Base-by-base conservation (phyloP, 352 stramenopile species). In the Plasmopara muralis region DNA sequence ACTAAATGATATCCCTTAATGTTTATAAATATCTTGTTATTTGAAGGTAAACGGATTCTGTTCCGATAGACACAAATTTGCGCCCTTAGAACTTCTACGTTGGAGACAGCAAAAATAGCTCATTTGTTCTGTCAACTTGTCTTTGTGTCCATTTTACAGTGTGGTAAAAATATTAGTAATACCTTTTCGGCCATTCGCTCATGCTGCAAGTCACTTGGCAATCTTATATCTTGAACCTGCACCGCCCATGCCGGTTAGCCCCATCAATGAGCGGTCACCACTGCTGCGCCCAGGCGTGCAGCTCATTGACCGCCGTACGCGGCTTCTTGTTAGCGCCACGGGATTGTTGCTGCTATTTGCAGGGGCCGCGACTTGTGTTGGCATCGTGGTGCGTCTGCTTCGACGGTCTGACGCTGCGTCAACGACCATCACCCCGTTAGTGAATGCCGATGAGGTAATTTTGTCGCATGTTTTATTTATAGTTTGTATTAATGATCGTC, bases 371-470 rank as follows among this genome's bases (percentile, higher is more conserved):
- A 31, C 29, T 12, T 67, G 57, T 12, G 30, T 70, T 9, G 48
- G 37, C 8, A 43, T 70, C 16, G n/a, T 57, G 1, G 9, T 62
- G 37, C 62, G 53, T 15, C 29, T 64, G 9, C 9, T 68, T 6
- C 53, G 43, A 15, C 7, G 39, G 0, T 13, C 37, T 15, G 5
- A 29, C 12, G 9, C 45, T 30, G 14, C 35, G 3, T 13, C 30
- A 9, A 9, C 13, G 28, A 6, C 49, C 6, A 39, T 66, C 16
- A 52, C 43, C 25, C 62, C 50, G 20, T 25, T 68, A 25, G n/a
- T 70, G 18, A 31, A 66, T 15, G 35, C 51, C 0, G 53, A 67
- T 37, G 55, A 70, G 62, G 66, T 70, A 64, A 46, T 38, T 6
- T 20, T 33, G 9, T 6, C 37, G 3, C 47, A 41, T 2, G 2